Base-by-base conservation (phyloP, 352 stramenopile species). In the Phytophthora megakarya region DNA sequence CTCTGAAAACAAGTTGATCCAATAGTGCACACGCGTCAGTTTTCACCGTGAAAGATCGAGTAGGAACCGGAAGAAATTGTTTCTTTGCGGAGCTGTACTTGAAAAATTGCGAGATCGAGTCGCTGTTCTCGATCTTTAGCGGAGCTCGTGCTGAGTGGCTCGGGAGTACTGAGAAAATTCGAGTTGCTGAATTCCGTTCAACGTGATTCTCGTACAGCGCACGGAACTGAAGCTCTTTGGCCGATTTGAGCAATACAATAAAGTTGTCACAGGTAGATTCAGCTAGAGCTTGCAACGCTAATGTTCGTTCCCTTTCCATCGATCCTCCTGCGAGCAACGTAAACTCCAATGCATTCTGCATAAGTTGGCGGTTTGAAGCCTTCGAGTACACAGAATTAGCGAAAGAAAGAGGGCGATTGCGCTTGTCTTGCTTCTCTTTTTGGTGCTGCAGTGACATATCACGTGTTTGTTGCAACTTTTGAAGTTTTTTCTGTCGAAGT, bases 51-150 rank as follows among this genome's bases (percentile, higher is more conserved):
- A 94, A n/a, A n/a, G n/a, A n/a, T n/a, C n/a, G n/a, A n/a, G n/a
- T n/a, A n/a, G n/a, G n/a, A n/a, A n/a, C n/a, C n/a, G 84, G 53
- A 8, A 82, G 40, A 19, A 94, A 93, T 46, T 85, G 79, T 51
- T 93, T 94, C 43, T 93, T 94, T 22, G 81, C 86, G 9, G 84
- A 92, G 44, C 89, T 94, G 72, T 94, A 94, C 47, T 86, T 87
- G 61, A 93, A 94, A 43, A 93, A 92, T 65, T 92, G 84, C 12
- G 72, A 76, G 30, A 94, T 81, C 15, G 67, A 49, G 5, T 75
- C 73, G 9, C 53, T 63, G 35, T 38, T 67, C 0, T 3, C 25
- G 25, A 74, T 10, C 12, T 70, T 67, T 19, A 87, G 2, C 1
- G 61, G 79, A 11, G 70, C 44, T n/a, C 55, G 54, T 0, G 72